Conservation (phyloP, 2,329 filamentous ascomycete genomes). For the Xylariaceae sp. region DNA sequence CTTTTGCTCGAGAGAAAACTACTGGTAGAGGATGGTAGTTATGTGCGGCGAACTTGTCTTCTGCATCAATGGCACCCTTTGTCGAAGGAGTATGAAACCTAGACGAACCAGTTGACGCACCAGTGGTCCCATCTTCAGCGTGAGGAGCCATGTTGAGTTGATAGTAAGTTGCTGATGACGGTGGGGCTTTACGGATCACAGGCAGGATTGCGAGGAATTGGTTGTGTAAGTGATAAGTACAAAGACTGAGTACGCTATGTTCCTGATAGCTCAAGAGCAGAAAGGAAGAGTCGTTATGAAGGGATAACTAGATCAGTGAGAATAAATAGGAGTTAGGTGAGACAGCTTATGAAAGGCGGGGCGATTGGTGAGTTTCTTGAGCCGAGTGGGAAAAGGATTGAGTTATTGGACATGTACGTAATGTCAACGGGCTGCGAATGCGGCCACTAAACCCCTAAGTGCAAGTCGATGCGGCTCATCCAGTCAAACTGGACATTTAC, state of each 20-base stretch:
- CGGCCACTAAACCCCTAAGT: constrained; percentile 53
- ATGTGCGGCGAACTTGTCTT: constrained; percentile 86
- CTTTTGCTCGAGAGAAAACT: constrained; percentile 82
- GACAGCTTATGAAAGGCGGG: too few species aligned
- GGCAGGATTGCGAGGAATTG: too few species aligned
- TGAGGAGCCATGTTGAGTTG: constrained; percentile 59
- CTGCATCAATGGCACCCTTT: constrained; percentile 70
- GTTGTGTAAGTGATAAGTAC: too few species aligned
- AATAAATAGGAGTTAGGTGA: too few species aligned
- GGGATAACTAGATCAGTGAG: too few species aligned
- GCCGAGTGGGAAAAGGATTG: too few species aligned
- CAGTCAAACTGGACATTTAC: too few species aligned
- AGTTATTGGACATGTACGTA: constrained; percentile 30
- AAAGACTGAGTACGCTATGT: too few species aligned
- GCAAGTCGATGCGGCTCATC: constrained; percentile 46
- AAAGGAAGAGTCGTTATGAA: too few species aligned
- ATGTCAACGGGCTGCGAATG: constrained; percentile 21
- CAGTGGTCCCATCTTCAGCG: constrained; percentile 41
- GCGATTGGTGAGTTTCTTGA: constrained; percentile 20
- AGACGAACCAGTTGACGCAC: constrained; percentile 35
- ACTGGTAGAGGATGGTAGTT: constrained; percentile 98
- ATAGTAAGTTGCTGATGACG: too few species aligned
- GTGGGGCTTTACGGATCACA: too few species aligned
- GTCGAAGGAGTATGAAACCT: constrained; percentile 75
- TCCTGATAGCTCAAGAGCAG: too few species aligned